Evolutionary conservation across 78 protist genomes (phyloP).

Genomic region (Creolimax fragrantissima): DNA sequence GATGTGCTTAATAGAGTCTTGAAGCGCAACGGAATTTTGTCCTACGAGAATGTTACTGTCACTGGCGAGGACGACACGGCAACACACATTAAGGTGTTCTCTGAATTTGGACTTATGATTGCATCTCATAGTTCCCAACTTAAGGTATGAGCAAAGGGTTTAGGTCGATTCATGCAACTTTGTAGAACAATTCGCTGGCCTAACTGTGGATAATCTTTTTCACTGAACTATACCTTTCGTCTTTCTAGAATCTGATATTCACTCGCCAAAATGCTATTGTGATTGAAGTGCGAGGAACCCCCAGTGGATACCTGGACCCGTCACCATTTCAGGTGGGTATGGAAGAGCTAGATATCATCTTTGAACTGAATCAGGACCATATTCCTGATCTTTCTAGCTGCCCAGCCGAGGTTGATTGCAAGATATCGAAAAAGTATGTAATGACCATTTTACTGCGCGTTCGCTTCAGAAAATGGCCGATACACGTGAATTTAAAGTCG

Average conservation of each 20-base stretch:
- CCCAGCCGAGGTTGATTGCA: constrained; percentile 2
- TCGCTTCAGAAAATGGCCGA: too few relatives aligned
- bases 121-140: constrained; percentile 29
- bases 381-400: not conserved
- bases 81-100: not conserved
- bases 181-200: not conserved
- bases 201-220: not conserved
- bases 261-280: not conserved
- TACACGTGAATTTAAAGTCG: too few relatives aligned
- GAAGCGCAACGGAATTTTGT: not conserved
- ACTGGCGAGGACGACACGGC: not conserved
- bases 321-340: constrained; percentile 3
- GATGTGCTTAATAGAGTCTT: constrained; percentile 19
- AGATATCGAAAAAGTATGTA: not conserved
- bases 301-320: constrained; percentile 20
- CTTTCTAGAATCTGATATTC: not conserved
- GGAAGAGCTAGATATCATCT: constrained; percentile 3
- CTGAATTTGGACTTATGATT: constrained; percentile 5
- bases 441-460: too few relatives aligned
- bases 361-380: constrained; percentile 2
- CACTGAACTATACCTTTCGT: too few relatives aligned
- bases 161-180: not conserved
- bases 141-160: not conserved
- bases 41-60: constrained; percentile 5
- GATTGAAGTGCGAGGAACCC: not conserved